These are phyloP conservation scores for Scheffersomyces stipitis DNA, from an alignment of 805 yeast species.

Conservation along the genomic window DNA sequence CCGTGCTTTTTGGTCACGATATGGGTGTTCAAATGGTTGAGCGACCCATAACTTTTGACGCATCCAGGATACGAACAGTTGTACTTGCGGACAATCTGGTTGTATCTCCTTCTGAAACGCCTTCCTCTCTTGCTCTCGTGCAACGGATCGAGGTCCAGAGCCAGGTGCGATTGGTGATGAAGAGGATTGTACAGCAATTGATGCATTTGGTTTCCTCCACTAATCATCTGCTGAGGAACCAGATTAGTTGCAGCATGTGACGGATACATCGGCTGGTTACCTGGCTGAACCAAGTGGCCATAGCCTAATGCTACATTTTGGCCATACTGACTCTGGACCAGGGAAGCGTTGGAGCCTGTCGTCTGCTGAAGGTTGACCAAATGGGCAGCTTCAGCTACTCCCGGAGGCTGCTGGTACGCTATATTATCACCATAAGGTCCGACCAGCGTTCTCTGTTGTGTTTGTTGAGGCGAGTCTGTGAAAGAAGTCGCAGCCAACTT, in stretches of 20 bases:
- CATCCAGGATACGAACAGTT: constrained; percentile 39
- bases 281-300: not conserved
- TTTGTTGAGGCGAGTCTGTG: not conserved
- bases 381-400: not conserved
- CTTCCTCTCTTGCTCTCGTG: constrained; percentile 28
- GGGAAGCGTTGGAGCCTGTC: not conserved
- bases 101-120: constrained; percentile 34
- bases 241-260: not conserved
- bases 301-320: not conserved
- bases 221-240: not conserved
- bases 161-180: constrained; percentile 7
- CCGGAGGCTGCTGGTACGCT: not conserved
- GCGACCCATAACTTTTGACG: constrained; percentile 41
- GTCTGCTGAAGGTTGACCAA: not conserved
- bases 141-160: constrained; percentile 12
- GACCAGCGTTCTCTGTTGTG: too few relatives aligned
- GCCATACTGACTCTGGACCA: not conserved
- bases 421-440: too few relatives aligned
- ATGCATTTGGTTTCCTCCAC: not conserved
- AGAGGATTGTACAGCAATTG: not conserved
- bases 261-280: not conserved
- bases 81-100: constrained; percentile 33
- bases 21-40: constrained; percentile 45
- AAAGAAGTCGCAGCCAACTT: constrained; percentile 3
- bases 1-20: constrained; percentile 47